Evolutionary conservation across 345 rosid species (phyloP).

Genomic region (Excoecaria cochinchinensis): DNA sequence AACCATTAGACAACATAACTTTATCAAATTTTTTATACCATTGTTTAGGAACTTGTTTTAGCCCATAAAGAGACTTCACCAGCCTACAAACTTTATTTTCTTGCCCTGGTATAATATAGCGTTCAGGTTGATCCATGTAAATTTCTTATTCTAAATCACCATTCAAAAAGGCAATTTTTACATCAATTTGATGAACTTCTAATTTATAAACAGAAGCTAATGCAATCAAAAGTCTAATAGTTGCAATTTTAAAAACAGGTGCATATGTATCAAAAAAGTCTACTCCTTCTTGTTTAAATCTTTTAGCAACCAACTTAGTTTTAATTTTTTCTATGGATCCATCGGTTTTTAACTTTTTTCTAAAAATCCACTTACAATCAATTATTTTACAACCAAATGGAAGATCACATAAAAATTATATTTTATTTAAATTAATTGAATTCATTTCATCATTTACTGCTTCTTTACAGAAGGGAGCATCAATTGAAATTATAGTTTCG

Average conservation of each 20-base stretch:
- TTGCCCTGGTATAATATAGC: not conserved
- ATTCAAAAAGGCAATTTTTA: not conserved
- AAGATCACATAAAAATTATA: not conserved
- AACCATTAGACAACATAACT: not conserved
- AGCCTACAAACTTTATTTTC: not conserved
- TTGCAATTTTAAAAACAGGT: not conserved
- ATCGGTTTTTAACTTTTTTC: not conserved
- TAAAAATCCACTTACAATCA: not conserved
- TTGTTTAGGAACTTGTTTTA: not conserved
- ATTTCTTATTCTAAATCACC: not conserved
- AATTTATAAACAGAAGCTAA: not conserved
- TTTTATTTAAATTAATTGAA: not conserved
- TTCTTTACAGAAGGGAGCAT: constrained; percentile 1
- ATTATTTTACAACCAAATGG: not conserved
- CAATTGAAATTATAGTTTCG: not conserved
- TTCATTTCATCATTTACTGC: not conserved
- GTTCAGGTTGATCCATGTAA: not conserved
- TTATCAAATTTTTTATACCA: not conserved
- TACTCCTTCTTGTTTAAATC: not conserved
- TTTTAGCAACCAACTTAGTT: not conserved
- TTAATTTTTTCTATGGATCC: not conserved
- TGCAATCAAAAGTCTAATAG: not conserved
- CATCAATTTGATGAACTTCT: not conserved
- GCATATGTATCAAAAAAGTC: not conserved
- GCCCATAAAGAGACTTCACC: not conserved